Evolutionary conservation across 169 alveolate genomes (phyloP), one percentile per base, ranked within the genome.

Genomic region (Babesia bovis): DNA sequence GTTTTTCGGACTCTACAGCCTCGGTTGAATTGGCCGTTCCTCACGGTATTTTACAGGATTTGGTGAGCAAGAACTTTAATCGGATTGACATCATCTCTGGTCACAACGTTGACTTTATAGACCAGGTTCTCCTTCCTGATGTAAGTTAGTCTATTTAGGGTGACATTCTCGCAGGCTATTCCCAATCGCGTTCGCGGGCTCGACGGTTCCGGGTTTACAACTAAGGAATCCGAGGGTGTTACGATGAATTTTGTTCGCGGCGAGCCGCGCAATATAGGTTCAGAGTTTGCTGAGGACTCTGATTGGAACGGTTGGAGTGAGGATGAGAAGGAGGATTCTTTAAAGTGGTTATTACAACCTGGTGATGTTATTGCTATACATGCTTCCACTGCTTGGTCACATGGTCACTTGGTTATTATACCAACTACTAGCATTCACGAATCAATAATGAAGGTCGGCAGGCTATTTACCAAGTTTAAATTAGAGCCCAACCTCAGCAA

Each of bases 321-420:
- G 58, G 58, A 63, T 26, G 65, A 86, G 42, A 30, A 42, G 28
- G 50, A 57, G 35, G 88, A 85, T 32, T 76, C 75, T 3, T 53
- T 82, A 12, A 85, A 87, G 72, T 87, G 84, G 84, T 40, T 83
- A 49, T 72, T 87, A 55, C 73, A 84, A 36, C 84, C 89, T 30
- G 93, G 93, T 7, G 93, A 87, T 40, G 83, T 83, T n/a, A 40
- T 87, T n/a, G 70, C 67, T 49, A 57, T 87, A 17, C 21, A 44
- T 23, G 85, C 87, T 21, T 85, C 88, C 26, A 87, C 93, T 19
- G 73, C 89, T 2, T 87, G 93, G 93, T 87, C 93, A 7, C 88
- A 83, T 85, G 93, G 93, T 3, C 85, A 83, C 71, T 70, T 87
- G 89, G 93, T 87, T 35, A 21, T 49, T 15, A 66, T 77, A 15